phyloP scores from a whole-genome alignment of 768 basidiomycete genomes.

The Lepiota brunneoincarnata region DNA sequence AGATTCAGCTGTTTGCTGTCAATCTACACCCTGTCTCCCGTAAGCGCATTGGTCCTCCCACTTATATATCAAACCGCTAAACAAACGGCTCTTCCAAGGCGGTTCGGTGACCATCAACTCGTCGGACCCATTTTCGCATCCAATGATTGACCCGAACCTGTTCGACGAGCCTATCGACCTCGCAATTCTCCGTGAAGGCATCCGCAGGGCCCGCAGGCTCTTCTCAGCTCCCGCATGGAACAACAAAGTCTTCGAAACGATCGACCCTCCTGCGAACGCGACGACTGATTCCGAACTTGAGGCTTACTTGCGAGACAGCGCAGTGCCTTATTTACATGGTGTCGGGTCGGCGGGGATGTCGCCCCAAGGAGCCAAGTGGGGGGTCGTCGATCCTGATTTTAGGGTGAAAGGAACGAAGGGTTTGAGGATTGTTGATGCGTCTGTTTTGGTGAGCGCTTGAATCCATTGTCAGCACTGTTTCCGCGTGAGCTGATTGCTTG shows the following conservation, averaged over 20 bases:
- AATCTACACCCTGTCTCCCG: conserved; percentile 7
- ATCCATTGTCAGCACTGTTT: neutral
- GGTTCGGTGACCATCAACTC: conserved; percentile 3
- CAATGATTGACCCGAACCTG: conserved; percentile 4
- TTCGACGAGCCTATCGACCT: conserved; percentile 12
- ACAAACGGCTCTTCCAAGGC: neutral
- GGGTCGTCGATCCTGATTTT: conserved; percentile 37
- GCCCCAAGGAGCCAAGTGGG: conserved; percentile 18
- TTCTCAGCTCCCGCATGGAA: conserved; percentile 7
- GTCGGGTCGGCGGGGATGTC: conserved; percentile 32
- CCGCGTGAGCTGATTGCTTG: neutral
- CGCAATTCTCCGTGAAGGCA: conserved; percentile 7
- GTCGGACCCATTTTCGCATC: conserved; percentile 7
- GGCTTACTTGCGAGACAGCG: conserved; percentile 18
- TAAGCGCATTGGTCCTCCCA: neutral
- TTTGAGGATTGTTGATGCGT: conserved; percentile 36
- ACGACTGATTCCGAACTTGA: conserved; percentile 4
- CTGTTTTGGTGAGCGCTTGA: conserved; percentile 25
- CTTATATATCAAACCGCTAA: neutral
- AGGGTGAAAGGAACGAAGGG: conserved; percentile 31
- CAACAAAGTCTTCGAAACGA: neutral
- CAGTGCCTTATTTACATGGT: conserved; percentile 26
- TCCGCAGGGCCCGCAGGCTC: conserved; percentile 12
- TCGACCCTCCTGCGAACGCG: neutral
- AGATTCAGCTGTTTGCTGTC: neutral